Percentiles rank a stretch among this genome's conserved stretches.
Evolutionary conservation across 1,284 basidiomycete species (phyloP).

Genomic region (Ustilago tritici): DNA sequence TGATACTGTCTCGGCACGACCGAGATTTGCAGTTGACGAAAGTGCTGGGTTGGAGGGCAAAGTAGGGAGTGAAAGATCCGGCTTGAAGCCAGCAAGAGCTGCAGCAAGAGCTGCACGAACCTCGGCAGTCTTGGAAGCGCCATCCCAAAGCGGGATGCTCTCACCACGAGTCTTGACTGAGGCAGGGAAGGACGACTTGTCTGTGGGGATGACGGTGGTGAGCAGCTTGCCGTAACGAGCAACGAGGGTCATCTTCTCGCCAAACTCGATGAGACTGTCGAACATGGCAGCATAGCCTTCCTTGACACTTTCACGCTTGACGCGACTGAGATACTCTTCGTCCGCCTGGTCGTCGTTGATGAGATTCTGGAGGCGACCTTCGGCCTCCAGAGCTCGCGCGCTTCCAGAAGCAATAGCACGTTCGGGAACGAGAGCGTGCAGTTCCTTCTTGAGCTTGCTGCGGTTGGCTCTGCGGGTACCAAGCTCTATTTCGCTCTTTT

Average conservation of each 20-base stretch:
- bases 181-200: conserved; percentile 52
- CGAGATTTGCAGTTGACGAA: conserved; percentile 30
- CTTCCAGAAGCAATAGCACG: conserved; percentile 41
- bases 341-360: conserved; percentile 56
- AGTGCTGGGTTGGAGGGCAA: conserved; percentile 17
- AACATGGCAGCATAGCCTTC: conserved; percentile 56
- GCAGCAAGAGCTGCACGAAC: conserved; percentile 56
- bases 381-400: conserved; percentile 34
- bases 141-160: conserved; percentile 50
- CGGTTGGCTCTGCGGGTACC: conserved; percentile 46
- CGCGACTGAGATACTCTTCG: conserved; percentile 54
- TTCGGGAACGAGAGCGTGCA: conserved; percentile 55
- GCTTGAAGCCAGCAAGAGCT: conserved; percentile 46
- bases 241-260: conserved; percentile 61
- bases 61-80: conserved; percentile 36
- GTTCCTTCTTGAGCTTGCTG: conserved; percentile 57
- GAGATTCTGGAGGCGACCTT: conserved; percentile 47
- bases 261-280: conserved; percentile 63
- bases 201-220: conserved; percentile 46
- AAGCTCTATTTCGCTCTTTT: conserved; percentile 55
- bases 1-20: conserved; percentile 42
- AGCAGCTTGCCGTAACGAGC: conserved; percentile 63
- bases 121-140: conserved; percentile 52
- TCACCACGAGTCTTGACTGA: conserved; percentile 29
- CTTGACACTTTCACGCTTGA: conserved; percentile 54